phyloP scores from a whole-genome alignment of 129 eudicot genomes.

The Glebionis coronaria region DNA sequence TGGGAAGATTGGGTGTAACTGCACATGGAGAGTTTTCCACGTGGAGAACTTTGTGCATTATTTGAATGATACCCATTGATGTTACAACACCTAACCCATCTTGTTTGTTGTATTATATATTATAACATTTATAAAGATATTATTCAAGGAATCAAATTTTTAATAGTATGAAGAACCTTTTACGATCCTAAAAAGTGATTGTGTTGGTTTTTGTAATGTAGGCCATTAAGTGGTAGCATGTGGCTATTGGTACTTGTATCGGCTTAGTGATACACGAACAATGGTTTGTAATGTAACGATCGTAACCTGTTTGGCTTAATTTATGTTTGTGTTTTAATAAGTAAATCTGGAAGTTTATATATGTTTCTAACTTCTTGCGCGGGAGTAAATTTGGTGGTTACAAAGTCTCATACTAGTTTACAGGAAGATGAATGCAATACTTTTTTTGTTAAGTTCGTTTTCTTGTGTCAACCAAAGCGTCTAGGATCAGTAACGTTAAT shows the following conservation, averaged over 20 bases:
- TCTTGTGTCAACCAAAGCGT: constrained; percentile 25
- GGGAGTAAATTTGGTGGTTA: neutral
- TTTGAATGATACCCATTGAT: too few relatives aligned
- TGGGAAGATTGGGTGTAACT: neutral
- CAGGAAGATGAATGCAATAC: neutral
- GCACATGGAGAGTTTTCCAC: too few relatives aligned
- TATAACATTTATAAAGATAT: too few relatives aligned
- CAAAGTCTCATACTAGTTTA: neutral
- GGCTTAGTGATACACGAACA: neutral
- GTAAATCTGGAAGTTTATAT: neutral
- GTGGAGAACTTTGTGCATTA: too few relatives aligned
- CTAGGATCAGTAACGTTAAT: constrained; percentile 82
- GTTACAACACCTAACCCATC: too few relatives aligned
- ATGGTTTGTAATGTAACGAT: neutral
- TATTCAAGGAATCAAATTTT: too few relatives aligned
- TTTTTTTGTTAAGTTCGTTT: too few relatives aligned
- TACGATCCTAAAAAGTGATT: neutral
- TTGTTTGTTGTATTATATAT: too few relatives aligned
- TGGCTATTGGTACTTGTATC: neutral
- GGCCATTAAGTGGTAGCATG: too few relatives aligned
- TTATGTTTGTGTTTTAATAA: neutral
- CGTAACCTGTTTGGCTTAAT: neutral
- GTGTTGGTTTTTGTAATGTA: too few relatives aligned
- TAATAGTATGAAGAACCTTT: neutral
- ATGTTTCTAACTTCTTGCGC: neutral